These are phyloP conservation scores for Scheffersomyces coipomensis DNA, from an alignment of 805 yeast genomes.

Conservation along the genomic window DNA sequence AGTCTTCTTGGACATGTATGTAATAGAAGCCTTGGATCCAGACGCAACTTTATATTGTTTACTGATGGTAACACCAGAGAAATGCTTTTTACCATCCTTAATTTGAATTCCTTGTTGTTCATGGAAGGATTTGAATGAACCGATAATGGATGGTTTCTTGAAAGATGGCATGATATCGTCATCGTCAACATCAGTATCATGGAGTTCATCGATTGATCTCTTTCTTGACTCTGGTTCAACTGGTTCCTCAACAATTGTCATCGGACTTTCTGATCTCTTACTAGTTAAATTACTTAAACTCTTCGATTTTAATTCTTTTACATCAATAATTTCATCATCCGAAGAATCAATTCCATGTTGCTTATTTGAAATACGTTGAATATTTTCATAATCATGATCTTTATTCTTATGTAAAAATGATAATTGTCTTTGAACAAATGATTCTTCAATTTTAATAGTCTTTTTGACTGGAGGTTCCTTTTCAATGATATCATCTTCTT, in stretches of 20 bases:
- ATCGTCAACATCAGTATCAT: conserved; percentile 28
- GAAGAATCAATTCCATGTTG: conserved; percentile 37
- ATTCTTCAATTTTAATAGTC: conserved; percentile 43
- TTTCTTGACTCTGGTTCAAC: conserved; percentile 14
- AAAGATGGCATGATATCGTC: conserved; percentile 38
- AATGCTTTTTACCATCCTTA: conserved; percentile 32
- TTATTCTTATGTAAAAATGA: conserved; percentile 46
- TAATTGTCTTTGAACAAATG: conserved; percentile 54
- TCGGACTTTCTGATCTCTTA: conserved; percentile 20
- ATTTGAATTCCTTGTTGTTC: conserved; percentile 38
- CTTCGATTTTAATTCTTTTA: conserved; percentile 44
- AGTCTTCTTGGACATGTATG: conserved; percentile 43
- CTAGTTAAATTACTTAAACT: conserved; percentile 31
- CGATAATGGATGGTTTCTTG: conserved; percentile 45
- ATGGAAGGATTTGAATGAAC: conserved; percentile 42
- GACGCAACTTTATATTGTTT: conserved; percentile 55
- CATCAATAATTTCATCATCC: conserved; percentile 42
- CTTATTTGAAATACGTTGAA: conserved; percentile 25
- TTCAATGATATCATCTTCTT: conserved; percentile 14
- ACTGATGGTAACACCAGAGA: conserved; percentile 51
- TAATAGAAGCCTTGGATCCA: conserved; percentile 57
- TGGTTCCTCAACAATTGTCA: conserved; percentile 21
- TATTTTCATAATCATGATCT: conserved; percentile 27
- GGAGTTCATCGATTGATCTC: conserved; percentile 12
- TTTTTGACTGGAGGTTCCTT: conserved; percentile 25